Evolutionary conservation across 2,329 filamentous ascomycete genomes (phyloP), one percentile per base, ranked within the genome.

Genomic region (Aspergillus pseudoglaucus): DNA sequence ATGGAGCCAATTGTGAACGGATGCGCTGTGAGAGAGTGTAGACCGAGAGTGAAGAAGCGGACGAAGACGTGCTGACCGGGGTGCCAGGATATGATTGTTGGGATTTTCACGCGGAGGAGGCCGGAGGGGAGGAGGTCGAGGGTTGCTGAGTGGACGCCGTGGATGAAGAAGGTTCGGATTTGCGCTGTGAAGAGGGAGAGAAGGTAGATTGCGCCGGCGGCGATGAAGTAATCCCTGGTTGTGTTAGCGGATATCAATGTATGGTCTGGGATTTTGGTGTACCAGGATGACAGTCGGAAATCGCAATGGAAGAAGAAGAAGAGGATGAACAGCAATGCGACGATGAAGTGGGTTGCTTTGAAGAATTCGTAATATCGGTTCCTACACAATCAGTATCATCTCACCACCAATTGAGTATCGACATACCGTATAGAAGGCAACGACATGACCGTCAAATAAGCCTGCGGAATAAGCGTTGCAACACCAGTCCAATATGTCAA

Each of bases 221-320:
- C 80, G 51, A 84, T 76, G 58, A 83, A 82, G 58, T 83, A 83
- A 63, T 83, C 75, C 77, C 76, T 75, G 10, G 45, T 2, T 10
- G 17, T n/a, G 12, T 44, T 33, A 44, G 42, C 23, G 15, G 9
- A 15, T 8, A 22, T 41, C 18, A 7, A 7, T 10, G 18, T 41
- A 30, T 23, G 5, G 7, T 2, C 12, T 14, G 25, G 12, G 25
- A 27, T n/a, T 22, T 22, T 9, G 17, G 50, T 57, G 33, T 57
- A 75, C 75, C 76, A 81, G 2, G 78, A 80, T 1, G 75, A 72
- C 10, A 83, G 66, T 0, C 66, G 71, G 59, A 74, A 76, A 58
- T 78, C 74, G 58, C 80, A 82, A 62, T 83, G 80, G 45, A 81
- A 69, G 63, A 83, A 83, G 61, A 83, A 77, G 57, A 81, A 79